A percentile compares a stretch with the other conserved stretches of the same genome.
phyloP scores from a whole-genome alignment of 768 basidiomycete genomes.

The Gyrodon lividus region DNA sequence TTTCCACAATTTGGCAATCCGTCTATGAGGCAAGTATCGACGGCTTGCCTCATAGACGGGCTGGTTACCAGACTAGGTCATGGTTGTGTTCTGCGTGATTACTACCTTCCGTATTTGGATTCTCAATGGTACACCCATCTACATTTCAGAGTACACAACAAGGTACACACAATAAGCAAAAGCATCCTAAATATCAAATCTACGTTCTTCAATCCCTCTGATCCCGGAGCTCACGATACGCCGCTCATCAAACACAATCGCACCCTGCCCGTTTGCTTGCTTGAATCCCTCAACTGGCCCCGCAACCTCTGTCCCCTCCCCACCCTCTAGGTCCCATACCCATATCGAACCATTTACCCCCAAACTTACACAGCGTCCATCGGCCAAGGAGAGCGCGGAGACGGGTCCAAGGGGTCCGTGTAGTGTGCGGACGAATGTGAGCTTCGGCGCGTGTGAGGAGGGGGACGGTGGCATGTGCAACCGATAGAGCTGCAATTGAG shows the following conservation, averaged over 20 bases:
- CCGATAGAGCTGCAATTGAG: constrained; percentile 72
- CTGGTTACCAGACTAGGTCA: too few relatives aligned
- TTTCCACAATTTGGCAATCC: neutral
- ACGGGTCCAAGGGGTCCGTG: constrained; percentile 70
- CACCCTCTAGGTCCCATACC: constrained; percentile 83
- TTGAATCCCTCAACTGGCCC: constrained; percentile 35
- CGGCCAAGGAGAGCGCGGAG: constrained; percentile 67
- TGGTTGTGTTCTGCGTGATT: too few relatives aligned
- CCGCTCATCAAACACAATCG: constrained; percentile 72
- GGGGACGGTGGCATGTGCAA: constrained; percentile 55
- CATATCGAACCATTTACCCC: constrained; percentile 71
- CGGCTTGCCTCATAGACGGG: too few relatives aligned
- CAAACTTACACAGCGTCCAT: constrained; percentile 80
- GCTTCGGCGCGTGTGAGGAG: constrained; percentile 56
- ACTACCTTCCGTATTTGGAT: constrained; percentile 17
- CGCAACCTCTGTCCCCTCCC: constrained; percentile 37
- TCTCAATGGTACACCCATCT: too few relatives aligned
- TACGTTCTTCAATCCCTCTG: constrained; percentile 33
- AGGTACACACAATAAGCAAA: neutral
- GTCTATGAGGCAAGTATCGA: too few relatives aligned
- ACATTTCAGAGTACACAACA: too few relatives aligned
- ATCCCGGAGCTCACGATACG: constrained; percentile 54
- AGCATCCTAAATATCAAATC: constrained; percentile 33
- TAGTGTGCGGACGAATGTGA: constrained; percentile 69
- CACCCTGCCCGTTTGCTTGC: constrained; percentile 32